Base-by-base conservation (phyloP, 2,329 filamentous ascomycete genomes). In the Exserohilum turcica region DNA sequence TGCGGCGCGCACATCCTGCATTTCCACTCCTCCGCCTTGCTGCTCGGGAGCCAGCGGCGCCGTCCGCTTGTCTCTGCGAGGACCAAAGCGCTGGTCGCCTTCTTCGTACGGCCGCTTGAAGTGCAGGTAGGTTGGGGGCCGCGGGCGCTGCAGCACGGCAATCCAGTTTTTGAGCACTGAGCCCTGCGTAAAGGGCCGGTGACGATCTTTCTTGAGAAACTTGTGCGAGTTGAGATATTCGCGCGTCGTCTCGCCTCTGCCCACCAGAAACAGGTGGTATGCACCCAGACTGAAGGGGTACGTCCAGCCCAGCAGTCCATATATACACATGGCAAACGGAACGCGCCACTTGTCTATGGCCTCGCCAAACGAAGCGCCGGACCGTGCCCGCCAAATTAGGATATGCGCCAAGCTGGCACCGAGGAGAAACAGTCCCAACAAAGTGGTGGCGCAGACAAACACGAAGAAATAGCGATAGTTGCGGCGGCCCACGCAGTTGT, bases 391-490 rank as follows among this genome's bases (percentile, higher is more conserved):
- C 78, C 93, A 94, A 18, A 89, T 78, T 37, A 93, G 78, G 31
- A 97, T 80, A 70, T 97, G 94, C 2, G 86, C 85, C n/a, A 97
- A 79, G 56, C 86, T 91, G 19, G 89, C 87, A 16, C 82, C 90
- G 27, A 94, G 79, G 39, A 97, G 82, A 66, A 90, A 93, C 13
- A 92, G 70, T 0, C 87, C 84, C 15, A 97, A 81, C 29, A 97
- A 62, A 0, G 91, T 91, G n/a, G 85, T 86, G 12, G 88, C 86
- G 48, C 85, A 86, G 60, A 99, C 87, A 75, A 97, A 99, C 9
- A 89, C 84, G 73, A 97, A 97, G 76, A 99, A 99, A 75, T 93
- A 97, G 59, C 94, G 91, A 77, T 99, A 99, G 77, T 99, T 99
- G 66, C 94, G 90, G 61, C 93, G 88, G 37, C 94, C 94, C 43